Evolutionary conservation across 352 stramenopile species (phyloP).

Genomic region (Phytophthora sp.): DNA sequence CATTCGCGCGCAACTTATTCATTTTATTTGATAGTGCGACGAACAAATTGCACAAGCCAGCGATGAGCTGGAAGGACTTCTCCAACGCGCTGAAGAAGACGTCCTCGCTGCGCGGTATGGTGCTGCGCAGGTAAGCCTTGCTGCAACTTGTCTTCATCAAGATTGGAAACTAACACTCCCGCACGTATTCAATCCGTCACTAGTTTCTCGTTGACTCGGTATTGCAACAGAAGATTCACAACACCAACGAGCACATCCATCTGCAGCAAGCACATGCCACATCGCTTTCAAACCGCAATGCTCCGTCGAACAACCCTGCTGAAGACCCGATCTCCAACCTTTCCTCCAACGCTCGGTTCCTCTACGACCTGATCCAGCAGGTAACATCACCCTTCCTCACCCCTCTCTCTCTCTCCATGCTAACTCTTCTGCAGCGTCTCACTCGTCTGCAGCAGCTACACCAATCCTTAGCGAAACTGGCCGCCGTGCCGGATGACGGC

Average conservation of each 20-base stretch:
- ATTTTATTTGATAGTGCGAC: slow-evolving; percentile 47
- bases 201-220: slow-evolving; percentile 64
- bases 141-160: too few species aligned
- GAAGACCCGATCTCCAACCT: slow-evolving; percentile 8
- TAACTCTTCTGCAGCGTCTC: slow-evolving; percentile 42
- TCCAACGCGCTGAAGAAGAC: slow-evolving; percentile 51
- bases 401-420: not conserved
- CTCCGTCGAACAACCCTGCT: not conserved
- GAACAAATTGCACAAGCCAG: slow-evolving; percentile 44
- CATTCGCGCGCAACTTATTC: not conserved
- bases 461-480: slow-evolving; percentile 61
- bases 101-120: slow-evolving; percentile 50
- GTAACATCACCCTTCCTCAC: slow-evolving; percentile 19
- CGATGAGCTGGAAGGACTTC: slow-evolving; percentile 51
- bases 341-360: slow-evolving; percentile 43
- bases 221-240: slow-evolving; percentile 65
- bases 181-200: not conserved
- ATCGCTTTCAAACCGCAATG: not conserved
- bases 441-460: slow-evolving; percentile 68
- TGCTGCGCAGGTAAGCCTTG: slow-evolving; percentile 54
- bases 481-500: slow-evolving; percentile 28
- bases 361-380: slow-evolving; percentile 71
- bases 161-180: too few species aligned
- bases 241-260: slow-evolving; percentile 43
- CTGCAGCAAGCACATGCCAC: slow-evolving; percentile 41